Evolutionary conservation across 176 grass and related monocot species (phyloP).

Genomic region (Aegilops speltoides): DNA sequence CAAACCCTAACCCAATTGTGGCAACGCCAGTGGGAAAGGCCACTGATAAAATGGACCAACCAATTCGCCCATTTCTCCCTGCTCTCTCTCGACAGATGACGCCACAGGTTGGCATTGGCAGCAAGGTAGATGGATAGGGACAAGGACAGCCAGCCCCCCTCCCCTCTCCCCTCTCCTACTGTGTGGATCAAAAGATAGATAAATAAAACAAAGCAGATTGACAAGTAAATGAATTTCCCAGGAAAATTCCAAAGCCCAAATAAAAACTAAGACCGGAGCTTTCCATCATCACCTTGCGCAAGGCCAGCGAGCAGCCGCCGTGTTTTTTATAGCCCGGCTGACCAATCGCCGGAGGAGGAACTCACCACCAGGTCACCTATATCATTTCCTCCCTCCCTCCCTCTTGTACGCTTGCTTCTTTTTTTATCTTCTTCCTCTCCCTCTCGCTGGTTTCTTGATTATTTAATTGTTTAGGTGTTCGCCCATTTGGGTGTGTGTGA

Average conservation of each 20-base stretch:
- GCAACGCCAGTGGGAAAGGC: constrained; percentile 13
- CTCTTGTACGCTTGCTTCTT: neutral
- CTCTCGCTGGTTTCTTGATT: neutral
- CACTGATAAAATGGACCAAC: constrained; percentile 10
- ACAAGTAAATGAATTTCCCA: neutral
- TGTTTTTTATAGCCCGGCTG: constrained; percentile 18
- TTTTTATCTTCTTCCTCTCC: neutral
- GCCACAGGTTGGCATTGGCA: constrained; percentile 43
- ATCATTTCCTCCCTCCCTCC: constrained; percentile 7
- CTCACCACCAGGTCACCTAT: constrained; percentile 39
- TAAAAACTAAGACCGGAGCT: constrained; percentile 31
- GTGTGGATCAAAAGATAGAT: neutral
- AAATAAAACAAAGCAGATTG: neutral
- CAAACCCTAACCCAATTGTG: constrained; percentile 11
- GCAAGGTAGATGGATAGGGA: constrained; percentile 52
- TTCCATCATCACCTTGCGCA: neutral
- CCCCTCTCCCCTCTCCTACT: neutral
- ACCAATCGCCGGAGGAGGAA: constrained; percentile 38
- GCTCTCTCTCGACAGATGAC: neutral
- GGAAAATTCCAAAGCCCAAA: constrained; percentile 6
- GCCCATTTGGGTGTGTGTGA: constrained; percentile 32
- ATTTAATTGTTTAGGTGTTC: constrained; percentile 37
- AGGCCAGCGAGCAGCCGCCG: constrained; percentile 20
- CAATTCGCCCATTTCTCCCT: constrained; percentile 13
- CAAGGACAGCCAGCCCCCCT: constrained; percentile 7